Percentiles rank a stretch among this genome's conserved stretches.
Conservation (phyloP, 169 alveolate genomes). For the Plasmodium knowlesi region DNA sequence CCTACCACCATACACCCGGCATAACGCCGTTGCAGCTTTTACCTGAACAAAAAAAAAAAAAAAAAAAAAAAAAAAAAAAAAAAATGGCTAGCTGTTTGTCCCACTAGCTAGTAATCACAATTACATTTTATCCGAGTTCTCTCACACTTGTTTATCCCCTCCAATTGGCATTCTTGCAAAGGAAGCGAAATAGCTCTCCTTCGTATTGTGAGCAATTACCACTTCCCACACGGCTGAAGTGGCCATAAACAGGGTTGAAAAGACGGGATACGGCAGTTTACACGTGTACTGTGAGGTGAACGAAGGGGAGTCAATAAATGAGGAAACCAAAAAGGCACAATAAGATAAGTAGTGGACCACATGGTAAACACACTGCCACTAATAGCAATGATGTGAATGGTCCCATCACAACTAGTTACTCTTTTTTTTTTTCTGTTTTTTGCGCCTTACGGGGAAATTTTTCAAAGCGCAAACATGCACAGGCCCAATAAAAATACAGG, state of each 20-base stretch:
- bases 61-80: background rate
- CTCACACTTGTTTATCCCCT: background rate
- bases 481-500: conserved; percentile 89
- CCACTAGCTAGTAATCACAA: background rate
- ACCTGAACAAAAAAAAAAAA: conserved; percentile 61
- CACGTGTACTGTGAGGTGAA: conserved; percentile 83
- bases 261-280: conserved; percentile 89
- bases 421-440: background rate
- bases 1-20: conserved; percentile 83
- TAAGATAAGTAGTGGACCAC: background rate
- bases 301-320: background rate
- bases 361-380: background rate
- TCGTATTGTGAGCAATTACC: conserved; percentile 70
- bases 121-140: background rate
- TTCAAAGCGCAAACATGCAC: conserved; percentile 87
- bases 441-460: conserved; percentile 85
- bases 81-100: background rate
- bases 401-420: background rate
- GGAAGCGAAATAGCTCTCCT: background rate
- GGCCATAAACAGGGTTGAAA: conserved; percentile 86
- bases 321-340: background rate
- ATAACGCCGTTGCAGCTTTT: conserved; percentile 79
- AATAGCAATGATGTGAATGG: background rate
- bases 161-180: background rate
- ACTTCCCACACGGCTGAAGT: conserved; percentile 89